phyloP scores from a whole-genome alignment of 768 basidiomycete species.

The Thelephora ganbajun region DNA sequence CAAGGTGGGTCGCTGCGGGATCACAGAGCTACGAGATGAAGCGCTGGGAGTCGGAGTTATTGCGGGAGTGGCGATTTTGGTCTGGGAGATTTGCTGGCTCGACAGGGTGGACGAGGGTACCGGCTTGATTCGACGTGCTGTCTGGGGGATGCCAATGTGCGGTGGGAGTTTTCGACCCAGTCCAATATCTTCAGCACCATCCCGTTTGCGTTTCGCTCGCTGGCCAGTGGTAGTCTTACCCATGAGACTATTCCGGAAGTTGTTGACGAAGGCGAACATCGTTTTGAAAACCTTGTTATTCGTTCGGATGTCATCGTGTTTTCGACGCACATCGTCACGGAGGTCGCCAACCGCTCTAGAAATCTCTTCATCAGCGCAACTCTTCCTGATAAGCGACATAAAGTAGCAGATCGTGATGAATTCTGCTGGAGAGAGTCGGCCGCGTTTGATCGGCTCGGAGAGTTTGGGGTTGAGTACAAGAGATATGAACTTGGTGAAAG shows the following conservation, averaged over 20 bases:
- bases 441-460: conserved; percentile 16
- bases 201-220: too few species aligned
- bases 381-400: conserved; percentile 33
- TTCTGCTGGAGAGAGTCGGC: conserved; percentile 47
- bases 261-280: conserved; percentile 36
- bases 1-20: too few species aligned
- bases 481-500: conserved; percentile 32
- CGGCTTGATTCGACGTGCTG: too few species aligned
- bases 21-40: too few species aligned
- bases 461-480: conserved; percentile 27
- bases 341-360: conserved; percentile 32
- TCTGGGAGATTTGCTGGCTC: too few species aligned
- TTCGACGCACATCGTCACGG: conserved; percentile 36
- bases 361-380: conserved; percentile 24
- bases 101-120: too few species aligned
- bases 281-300: conserved; percentile 44
- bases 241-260: neutral
- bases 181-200: too few species aligned
- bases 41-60: too few species aligned
- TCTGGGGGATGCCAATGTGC: too few species aligned
- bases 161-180: too few species aligned
- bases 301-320: conserved; percentile 52
- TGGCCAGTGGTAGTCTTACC: too few species aligned
- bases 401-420: conserved; percentile 44
- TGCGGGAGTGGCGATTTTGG: too few species aligned